Evolutionary conservation across 2,329 filamentous ascomycete genomes (phyloP).

Genomic region (Herpomyces periplanetae): DNA sequence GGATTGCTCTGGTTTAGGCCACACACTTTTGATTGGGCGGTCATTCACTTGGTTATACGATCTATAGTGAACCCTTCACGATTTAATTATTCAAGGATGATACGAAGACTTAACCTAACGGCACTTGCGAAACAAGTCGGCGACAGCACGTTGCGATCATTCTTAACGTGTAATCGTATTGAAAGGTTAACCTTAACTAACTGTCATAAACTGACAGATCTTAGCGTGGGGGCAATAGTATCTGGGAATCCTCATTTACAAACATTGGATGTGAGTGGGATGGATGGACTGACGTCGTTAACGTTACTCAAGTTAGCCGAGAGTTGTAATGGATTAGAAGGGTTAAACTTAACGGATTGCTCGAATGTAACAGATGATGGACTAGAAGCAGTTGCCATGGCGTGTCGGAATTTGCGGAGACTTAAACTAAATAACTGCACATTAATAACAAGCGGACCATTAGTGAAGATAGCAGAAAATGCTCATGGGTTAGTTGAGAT

Average conservation of each 20-base stretch:
- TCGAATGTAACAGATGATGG: conserved; percentile 50
- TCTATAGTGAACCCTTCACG: conserved; percentile 30
- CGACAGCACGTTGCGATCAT: conserved; percentile 51
- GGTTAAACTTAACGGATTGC: conserved; percentile 66
- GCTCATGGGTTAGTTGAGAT: conserved; percentile 86
- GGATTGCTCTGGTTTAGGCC: conserved; percentile 82
- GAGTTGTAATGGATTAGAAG: conserved; percentile 51
- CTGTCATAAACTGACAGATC: conserved; percentile 48
- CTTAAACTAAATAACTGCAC: conserved; percentile 73
- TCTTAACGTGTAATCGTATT: conserved; percentile 51
- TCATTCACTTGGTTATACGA: conserved; percentile 37
- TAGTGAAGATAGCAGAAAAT: conserved; percentile 48
- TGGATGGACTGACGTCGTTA: conserved; percentile 37
- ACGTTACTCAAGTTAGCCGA: conserved; percentile 38
- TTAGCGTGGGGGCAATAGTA: conserved; percentile 38
- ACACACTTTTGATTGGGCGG: conserved; percentile 48
- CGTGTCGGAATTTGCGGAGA: conserved; percentile 49
- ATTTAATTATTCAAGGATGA: conserved; percentile 57
- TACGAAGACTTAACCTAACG: conserved; percentile 67
- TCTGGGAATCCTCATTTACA: conserved; percentile 39
- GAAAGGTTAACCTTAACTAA: conserved; percentile 74
- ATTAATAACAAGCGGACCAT: conserved; percentile 43
- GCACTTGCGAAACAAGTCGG: conserved; percentile 33
- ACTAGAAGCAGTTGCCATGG: conserved; percentile 36
- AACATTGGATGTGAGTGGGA: conserved; percentile 54